A percentile compares a stretch with the other conserved stretches of the same genome.
These are phyloP conservation scores for Pyrenula massariospora DNA, from an alignment of 495 filamentous ascomycete genomes.

Conservation along the genomic window DNA sequence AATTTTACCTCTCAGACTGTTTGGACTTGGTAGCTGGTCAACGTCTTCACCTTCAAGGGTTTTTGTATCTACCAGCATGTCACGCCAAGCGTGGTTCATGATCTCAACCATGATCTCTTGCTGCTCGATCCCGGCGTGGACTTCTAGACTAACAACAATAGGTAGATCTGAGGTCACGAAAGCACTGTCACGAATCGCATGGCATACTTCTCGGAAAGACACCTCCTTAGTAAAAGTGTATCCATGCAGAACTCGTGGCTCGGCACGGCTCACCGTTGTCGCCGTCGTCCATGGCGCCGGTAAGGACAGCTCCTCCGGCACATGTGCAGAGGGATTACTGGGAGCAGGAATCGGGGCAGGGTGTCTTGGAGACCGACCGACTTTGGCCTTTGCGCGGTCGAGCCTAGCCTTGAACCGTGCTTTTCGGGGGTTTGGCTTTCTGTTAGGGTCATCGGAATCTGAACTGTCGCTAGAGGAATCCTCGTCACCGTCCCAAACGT, in stretches of 20 bases:
- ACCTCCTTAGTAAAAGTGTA: constrained; percentile 84
- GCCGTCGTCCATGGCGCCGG: constrained; percentile 21
- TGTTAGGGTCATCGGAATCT: background rate
- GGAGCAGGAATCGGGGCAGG: background rate
- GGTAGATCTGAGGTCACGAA: constrained; percentile 68
- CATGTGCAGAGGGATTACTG: background rate
- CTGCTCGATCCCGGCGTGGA: constrained; percentile 67
- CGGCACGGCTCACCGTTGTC: constrained; percentile 25
- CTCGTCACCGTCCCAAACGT: constrained; percentile 80
- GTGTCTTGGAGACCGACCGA: background rate
- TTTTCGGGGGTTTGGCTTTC: background rate
- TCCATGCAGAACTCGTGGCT: constrained; percentile 78
- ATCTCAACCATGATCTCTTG: constrained; percentile 85
- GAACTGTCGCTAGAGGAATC: constrained; percentile 14
- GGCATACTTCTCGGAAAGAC: constrained; percentile 73
- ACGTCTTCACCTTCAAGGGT: constrained; percentile 29
- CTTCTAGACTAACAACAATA: constrained; percentile 80
- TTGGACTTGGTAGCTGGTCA: constrained; percentile 48
- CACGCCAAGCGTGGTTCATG: constrained; percentile 68
- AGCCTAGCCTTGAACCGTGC: background rate
- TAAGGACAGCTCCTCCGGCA: constrained; percentile 15
- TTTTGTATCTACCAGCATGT: constrained; percentile 49
- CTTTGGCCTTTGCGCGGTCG: background rate
- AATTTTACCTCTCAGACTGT: constrained; percentile 61
- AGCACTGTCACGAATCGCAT: constrained; percentile 63